Base-by-base conservation (phyloP, 2,329 filamentous ascomycete species). In the Neoscytalidium dimidiatum region DNA sequence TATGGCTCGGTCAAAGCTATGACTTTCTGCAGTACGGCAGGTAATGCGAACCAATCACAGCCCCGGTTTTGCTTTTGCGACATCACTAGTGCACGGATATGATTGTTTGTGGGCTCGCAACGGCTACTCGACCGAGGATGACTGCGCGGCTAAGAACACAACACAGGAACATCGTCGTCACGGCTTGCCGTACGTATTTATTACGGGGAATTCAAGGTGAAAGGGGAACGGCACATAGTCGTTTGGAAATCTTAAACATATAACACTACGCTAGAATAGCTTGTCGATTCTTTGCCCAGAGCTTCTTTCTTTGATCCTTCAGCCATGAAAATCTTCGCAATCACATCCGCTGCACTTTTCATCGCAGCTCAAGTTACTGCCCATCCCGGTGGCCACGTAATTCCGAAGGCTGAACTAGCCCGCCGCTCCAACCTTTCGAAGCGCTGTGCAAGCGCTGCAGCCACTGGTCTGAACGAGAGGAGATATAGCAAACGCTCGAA, bases 401-500 rank as follows among this genome's bases (percentile, higher is more conserved):
- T 61, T 28, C 57, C 57, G 3, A 41, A 26, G 2, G n/a, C 60
- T 21, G 60, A 62, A 29, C 17, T 62, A 2, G 19, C 13, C 11
- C 60, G 60, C 7, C 60, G 46, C 21, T 28, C 43, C 9, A 23
- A 31, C 5, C 46, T 62, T 17, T 51, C 60, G 3, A 51, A 52
- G 4, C 43, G 46, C 1, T 62, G 60, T 23, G 44, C 43, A 19
- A 49, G 44, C 17, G 43, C 43, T n/a, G 44, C 35, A 38, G 60
- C 28, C 23, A 41, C n/a, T n/a, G n/a, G 21, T 13, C 28, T 62
- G 21, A 62, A 62, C 31, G 60, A 62, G 31, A 52, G 31, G 19
- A 56, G 64, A 28, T 64, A 67, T 52, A 66, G 29, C n/a, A 56
- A 29, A 14, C 28, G 49, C 19, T 21, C 38, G 3, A 60, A 44